Evolutionary conservation across 352 stramenopile genomes (phyloP), one percentile per base, ranked within the genome.

Genomic region (Phytophthora palmivora): DNA sequence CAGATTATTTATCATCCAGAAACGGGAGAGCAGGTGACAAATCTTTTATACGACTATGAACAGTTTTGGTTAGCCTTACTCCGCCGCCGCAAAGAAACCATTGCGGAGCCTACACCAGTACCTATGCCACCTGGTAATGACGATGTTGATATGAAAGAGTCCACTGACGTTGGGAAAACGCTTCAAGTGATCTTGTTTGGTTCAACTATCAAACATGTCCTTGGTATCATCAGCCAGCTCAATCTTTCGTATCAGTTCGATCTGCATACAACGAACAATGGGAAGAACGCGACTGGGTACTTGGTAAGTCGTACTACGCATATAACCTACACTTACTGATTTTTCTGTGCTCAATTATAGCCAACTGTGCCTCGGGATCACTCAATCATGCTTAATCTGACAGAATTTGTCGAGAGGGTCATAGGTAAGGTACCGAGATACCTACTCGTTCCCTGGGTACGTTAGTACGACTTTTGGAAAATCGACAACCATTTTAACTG

Each of bases 311-410:
- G 9, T 50, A 28, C 18, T 30, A 24, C 28, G 11, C 30, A 11
- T 33, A 4, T 42, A 32, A 14, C 24, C 15, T n/a, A 10, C 7
- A 6, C 1, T 45, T 33, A 2, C 16, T 57, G 41, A 49, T 18
- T 36, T n/a, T 32, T 7, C 21, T 52, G 51, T 16, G 30, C 6
- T 68, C 8, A 49, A 53, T 38, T 9, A 33, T 26, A 95, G 87
- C 87, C 84, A 11, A 72, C 55, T 19, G 67, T 92, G 2, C 67
- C n/a, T 34, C 79, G 84, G 28, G 87, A 95, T 52, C 87, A 95
- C 58, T 87, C 81, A 0, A 92, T 93, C 36, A 80, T 93, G 74
- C 67, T 93, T 11, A 95, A 92, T 53, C 49, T 91, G 32, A 89
- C 84, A 6, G 84, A 92, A 54, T 91, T 93, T 60, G 43, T 88